Percentiles rank a stretch among this genome's conserved stretches.
Evolutionary conservation across 2,329 filamentous ascomycete species (phyloP).

Genomic region (Aspergillus sp.): DNA sequence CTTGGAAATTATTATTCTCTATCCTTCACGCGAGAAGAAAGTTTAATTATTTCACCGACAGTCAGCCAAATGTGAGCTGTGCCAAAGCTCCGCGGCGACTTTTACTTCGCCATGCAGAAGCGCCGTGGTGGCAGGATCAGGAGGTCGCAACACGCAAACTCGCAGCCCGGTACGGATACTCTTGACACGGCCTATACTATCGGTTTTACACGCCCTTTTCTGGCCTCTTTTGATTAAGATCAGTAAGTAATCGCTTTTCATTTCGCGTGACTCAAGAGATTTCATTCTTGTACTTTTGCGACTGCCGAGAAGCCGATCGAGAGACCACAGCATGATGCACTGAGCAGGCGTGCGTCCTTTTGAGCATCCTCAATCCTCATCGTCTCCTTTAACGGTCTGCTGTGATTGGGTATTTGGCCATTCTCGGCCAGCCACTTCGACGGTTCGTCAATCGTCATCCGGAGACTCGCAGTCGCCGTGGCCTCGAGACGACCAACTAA

Average conservation of each 20-base stretch:
- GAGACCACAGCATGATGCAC: neutral
- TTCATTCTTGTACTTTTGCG: neutral
- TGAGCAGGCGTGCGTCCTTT: too few relatives aligned
- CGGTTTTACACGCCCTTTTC: neutral
- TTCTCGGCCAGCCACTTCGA: neutral
- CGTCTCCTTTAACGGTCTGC: neutral
- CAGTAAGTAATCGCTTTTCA: neutral
- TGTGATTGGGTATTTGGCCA: conserved; percentile 8
- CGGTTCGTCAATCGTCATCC: neutral
- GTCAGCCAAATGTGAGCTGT: conserved; percentile 15
- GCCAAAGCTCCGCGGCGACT: conserved; percentile 11
- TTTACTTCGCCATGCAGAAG: conserved; percentile 10
- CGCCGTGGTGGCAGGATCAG: neutral
- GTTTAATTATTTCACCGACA: conserved; percentile 18
- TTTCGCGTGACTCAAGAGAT: too few relatives aligned
- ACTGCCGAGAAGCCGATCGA: conserved; percentile 6
- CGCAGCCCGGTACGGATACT: too few relatives aligned
- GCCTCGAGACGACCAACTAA: too few relatives aligned
- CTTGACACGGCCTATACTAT: neutral
- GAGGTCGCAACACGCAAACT: neutral
- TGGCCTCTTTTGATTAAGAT: neutral
- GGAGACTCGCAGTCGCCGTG: neutral
- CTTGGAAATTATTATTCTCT: conserved; percentile 6
- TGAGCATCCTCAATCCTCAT: neutral
- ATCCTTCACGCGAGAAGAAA: conserved; percentile 4